A percentile compares a stretch with the other conserved stretches of the same genome.
phyloP scores from a whole-genome alignment of 345 rosid species.

The Rubroshorea leprosula region DNA sequence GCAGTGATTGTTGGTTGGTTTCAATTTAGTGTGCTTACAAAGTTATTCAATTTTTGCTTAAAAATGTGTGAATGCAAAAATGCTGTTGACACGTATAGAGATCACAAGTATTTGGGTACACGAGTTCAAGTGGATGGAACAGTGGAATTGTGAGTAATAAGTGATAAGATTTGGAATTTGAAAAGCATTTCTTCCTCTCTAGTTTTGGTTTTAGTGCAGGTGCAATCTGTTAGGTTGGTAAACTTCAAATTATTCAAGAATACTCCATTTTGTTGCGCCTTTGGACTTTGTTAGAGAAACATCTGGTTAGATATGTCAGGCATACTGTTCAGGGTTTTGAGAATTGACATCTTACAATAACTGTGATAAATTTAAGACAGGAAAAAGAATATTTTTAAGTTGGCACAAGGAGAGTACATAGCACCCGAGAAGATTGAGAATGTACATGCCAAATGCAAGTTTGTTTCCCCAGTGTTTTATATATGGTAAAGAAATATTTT shows the following conservation, averaged over 20 bases:
- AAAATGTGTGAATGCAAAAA: slow-evolving; percentile 29
- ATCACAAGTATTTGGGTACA: slow-evolving; percentile 74
- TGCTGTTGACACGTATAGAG: slow-evolving; percentile 56
- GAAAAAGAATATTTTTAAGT: slow-evolving; percentile 84
- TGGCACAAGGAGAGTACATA: slow-evolving; percentile 97
- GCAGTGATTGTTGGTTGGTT: not conserved
- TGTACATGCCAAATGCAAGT: slow-evolving; percentile 80
- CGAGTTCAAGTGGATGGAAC: slow-evolving; percentile 49
- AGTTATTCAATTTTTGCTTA: not conserved
- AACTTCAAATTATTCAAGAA: no score
- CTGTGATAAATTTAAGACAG: slow-evolving; percentile 20
- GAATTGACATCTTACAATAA: no score
- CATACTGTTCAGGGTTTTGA: no score
- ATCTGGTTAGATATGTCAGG: not conserved
- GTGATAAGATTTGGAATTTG: no score
- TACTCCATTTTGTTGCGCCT: no score
- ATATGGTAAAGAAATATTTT: slow-evolving; percentile 43
- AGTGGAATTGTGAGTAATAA: no score
- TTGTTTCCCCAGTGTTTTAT: slow-evolving; percentile 70
- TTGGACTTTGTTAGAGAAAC: not conserved
- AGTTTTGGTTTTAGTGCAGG: no score
- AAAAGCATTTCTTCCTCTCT: no score
- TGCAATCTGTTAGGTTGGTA: no score
- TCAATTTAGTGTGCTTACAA: not conserved
- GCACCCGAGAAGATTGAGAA: slow-evolving; percentile 99